Base-by-base conservation (phyloP, 164 flowering plant genomes). In the Saururus chinensis region DNA sequence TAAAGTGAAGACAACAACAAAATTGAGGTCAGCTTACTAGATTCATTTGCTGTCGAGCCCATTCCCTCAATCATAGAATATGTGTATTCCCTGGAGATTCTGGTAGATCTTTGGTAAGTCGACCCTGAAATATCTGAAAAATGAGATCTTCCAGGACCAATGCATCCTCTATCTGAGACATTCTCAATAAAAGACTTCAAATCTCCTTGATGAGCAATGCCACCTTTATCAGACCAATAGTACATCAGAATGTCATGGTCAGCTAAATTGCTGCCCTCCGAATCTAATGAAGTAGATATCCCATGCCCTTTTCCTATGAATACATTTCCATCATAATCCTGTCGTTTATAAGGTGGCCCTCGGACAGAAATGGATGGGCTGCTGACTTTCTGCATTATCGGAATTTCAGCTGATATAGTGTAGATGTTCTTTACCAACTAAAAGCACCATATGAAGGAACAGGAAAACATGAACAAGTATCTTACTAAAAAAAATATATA, bases 31-130 rank as follows among this genome's bases (percentile, higher is more conserved):
- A 37, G 66, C 80, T 60, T 69, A 84, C 91, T 79, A 64, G 76
- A 73, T 60, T 74, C 79, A 64, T 66, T 75, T 20, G 71, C 58
- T 48, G 60, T 25, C 40, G 60, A 70, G 1, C 69, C 77, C 53
- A 68, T 76, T 61, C 54, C 66, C 40, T 75, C 78, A 59, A 49
- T 51, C 63, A 65, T 81, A 40, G 79, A 61, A 60, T 60, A 69
- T 35, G 62, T 51, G 51, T 73, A 73, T 62, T 74, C 88, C 56
- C 65, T 72, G n/a, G 78, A 64, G 37, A 53, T 67, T 71, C 71
- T 72, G 13, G 49, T n/a, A 61, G 79, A 65, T 69, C 75, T 82
- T 40, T 77, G 71, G 37, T 72, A 70, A 64, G 55, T 69, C 51
- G 74, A 60, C 37, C 12, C 37, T 65, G 72, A 71, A 25, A 68